Evolutionary conservation across 345 rosid species (phyloP).

Genomic region (Camelina hispida): DNA sequence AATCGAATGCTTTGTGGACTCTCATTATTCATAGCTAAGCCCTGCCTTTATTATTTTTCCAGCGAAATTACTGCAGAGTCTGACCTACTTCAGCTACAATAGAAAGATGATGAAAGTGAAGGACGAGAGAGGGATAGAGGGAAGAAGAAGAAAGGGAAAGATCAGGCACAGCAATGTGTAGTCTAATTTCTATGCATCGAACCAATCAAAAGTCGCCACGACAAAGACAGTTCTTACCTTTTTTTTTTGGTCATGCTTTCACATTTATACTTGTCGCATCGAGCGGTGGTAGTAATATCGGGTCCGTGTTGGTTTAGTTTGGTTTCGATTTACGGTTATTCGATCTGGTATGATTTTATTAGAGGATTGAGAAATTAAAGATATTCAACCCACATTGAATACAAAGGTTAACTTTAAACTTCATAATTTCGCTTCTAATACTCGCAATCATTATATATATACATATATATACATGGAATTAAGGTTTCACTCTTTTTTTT

Average conservation of each 20-base stretch:
- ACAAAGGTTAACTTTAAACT: no score
- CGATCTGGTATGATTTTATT: background rate
- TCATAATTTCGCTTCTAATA: no score
- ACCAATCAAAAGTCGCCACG: conserved; percentile 48
- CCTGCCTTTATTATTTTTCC: background rate
- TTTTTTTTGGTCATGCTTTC: background rate
- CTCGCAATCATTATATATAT: no score
- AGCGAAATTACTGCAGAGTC: conserved; percentile 35
- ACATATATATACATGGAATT: no score
- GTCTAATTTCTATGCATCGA: conserved; percentile 31
- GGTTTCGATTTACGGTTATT: background rate
- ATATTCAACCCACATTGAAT: no score
- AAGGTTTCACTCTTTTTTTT: no score
- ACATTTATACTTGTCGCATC: background rate
- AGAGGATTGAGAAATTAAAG: no score
- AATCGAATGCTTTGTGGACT: conserved; percentile 13
- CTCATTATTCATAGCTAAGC: conserved; percentile 4
- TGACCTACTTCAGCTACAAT: conserved; percentile 46
- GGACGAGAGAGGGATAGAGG: conserved; percentile 33
- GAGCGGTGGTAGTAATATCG: conserved; percentile 9
- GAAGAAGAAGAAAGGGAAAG: conserved; percentile 11
- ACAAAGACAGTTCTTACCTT: background rate
- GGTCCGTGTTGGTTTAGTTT: background rate
- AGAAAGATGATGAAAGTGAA: conserved; percentile 31
- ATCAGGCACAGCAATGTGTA: conserved; percentile 38